phyloP scores from a whole-genome alignment of 2,329 filamentous ascomycete genomes.

The Nigrospora osmanthi region DNA sequence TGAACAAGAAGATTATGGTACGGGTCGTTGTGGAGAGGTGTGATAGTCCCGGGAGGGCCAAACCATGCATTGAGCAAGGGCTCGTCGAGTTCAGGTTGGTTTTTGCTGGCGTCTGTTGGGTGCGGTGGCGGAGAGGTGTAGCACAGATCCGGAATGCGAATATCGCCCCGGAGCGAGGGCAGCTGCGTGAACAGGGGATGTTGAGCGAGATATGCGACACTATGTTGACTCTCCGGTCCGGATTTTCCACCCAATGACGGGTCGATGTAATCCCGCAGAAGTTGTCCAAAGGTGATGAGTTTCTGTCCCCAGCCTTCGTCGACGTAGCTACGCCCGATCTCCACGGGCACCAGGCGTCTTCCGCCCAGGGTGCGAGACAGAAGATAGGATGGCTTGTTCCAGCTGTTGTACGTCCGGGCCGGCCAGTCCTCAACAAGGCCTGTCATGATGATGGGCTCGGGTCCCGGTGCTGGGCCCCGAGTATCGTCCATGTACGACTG shows the following conservation, averaged over 20 bases:
- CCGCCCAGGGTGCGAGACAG: constrained; percentile 67
- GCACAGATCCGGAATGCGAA: constrained; percentile 77
- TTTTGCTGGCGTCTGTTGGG: constrained; percentile 24
- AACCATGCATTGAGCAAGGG: constrained; percentile 89
- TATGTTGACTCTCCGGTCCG: not conserved
- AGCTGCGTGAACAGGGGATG: constrained; percentile 83
- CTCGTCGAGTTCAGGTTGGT: constrained; percentile 37
- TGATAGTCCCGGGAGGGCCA: constrained; percentile 80
- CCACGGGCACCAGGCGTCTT: constrained; percentile 73
- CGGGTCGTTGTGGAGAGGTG: constrained; percentile 86
- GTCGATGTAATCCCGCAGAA: constrained; percentile 56
- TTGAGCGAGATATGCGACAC: constrained; percentile 78
- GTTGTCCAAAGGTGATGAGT: constrained; percentile 66
- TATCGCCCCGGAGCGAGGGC: constrained; percentile 66
- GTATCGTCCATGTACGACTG: constrained; percentile 48
- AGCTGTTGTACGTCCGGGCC: constrained; percentile 58
- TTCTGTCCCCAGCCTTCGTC: constrained; percentile 79
- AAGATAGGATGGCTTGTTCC: constrained; percentile 69
- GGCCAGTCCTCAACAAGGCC: constrained; percentile 66
- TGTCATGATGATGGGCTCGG: constrained; percentile 62
- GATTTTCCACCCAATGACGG: constrained; percentile 10
- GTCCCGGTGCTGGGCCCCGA: constrained; percentile 25
- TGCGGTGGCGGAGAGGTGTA: constrained; percentile 61
- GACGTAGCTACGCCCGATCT: constrained; percentile 81
- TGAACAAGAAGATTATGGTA: constrained; percentile 91